A percentile compares a stretch with the other conserved stretches of the same genome.
phyloP scores from a whole-genome alignment of 129 eudicot species.

The Mikania micrantha region DNA sequence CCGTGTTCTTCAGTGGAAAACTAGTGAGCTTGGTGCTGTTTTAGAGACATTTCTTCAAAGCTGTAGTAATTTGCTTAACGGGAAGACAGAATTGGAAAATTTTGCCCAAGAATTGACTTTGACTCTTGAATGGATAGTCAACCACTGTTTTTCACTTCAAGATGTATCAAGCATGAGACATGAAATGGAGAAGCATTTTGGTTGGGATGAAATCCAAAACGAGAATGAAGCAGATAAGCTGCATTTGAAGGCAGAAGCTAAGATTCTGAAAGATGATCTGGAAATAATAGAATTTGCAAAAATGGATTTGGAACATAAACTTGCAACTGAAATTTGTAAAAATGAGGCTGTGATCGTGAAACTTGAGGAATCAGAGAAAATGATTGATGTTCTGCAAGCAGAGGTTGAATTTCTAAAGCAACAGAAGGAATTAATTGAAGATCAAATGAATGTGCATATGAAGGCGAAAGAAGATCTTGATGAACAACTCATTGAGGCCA shows the following conservation, averaged over 20 bases:
- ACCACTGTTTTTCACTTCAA: conserved; percentile 90
- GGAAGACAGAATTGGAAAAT: conserved; percentile 38
- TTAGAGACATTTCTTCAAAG: conserved; percentile 49
- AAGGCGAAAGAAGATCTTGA: conserved; percentile 53
- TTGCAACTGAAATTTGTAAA: conserved; percentile 24
- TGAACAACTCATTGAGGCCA: conserved; percentile 44
- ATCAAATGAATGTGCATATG: conserved; percentile 31
- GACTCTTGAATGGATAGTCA: conserved; percentile 76
- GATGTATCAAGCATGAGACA: conserved; percentile 84
- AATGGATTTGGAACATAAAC: conserved; percentile 34
- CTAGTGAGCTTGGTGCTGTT: conserved; percentile 49
- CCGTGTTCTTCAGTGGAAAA: conserved; percentile 86
- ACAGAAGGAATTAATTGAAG: conserved; percentile 33
- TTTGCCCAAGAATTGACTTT: conserved; percentile 57
- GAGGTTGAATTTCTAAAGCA: conserved; percentile 43
- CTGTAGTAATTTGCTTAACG: conserved; percentile 48
- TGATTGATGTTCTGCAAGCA: conserved; percentile 25
- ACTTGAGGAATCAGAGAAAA: conserved; percentile 43
- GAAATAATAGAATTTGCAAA: conserved; percentile 24
- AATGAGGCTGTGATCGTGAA: conserved; percentile 29
- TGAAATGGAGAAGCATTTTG: conserved; percentile 54
- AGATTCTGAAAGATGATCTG: conserved; percentile 29
- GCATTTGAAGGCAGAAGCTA: conserved; percentile 27
- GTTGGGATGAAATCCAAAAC: conserved; percentile 70
- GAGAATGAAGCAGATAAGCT: conserved; percentile 35